Base-by-base conservation (phyloP, 352 stramenopile genomes). In the Globisporangium splendens region DNA sequence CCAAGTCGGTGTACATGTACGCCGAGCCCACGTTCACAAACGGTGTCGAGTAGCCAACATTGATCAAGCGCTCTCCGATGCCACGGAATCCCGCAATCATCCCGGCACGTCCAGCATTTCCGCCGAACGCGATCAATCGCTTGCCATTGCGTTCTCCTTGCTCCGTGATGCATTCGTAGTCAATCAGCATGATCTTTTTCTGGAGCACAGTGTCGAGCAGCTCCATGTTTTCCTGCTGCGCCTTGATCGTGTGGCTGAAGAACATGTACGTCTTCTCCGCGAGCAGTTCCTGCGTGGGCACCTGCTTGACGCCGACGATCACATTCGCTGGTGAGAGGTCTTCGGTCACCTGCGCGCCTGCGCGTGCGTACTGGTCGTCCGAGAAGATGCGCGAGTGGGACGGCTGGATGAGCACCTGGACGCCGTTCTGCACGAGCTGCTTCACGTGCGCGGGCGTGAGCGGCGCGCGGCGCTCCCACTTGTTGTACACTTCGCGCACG, bases 161-260 rank as follows among this genome's bases (percentile, higher is more conserved):
- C 53, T 96, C 75, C 2, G 86, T 95, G 69, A 99, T 98, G 61
- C 90, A 98, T 67, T 99, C 96, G 68, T 98, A 98, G 72, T 98
- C 96, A 59, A 98, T 92, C 28, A 99, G 78, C 50, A 91, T 91
- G 60, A 98, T 92, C 24, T 92, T 89, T 46, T 95, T 91, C 42
- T 95, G 74, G 7, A 98, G 75, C 56, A 98, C 88, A 20, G 88
- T 77, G 65, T 98, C 87, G 48, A 98, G 79, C 20, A 99, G 73
- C 60, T 76, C 70, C 95, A 99, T 98, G 73, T 98, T 98, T 67
- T 98, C 89, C 3, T 84, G 79, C 73, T 99, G 96, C 43, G 92
- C 96, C 68, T 99, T 99, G 77, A 98, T 98, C 54, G 91, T 96
- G 79, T 99, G 96, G 60, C 84, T 96, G 69, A 99, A 99, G 76